Conservation (phyloP, 257 asterid genomes). For the Verbascum thapsus region DNA sequence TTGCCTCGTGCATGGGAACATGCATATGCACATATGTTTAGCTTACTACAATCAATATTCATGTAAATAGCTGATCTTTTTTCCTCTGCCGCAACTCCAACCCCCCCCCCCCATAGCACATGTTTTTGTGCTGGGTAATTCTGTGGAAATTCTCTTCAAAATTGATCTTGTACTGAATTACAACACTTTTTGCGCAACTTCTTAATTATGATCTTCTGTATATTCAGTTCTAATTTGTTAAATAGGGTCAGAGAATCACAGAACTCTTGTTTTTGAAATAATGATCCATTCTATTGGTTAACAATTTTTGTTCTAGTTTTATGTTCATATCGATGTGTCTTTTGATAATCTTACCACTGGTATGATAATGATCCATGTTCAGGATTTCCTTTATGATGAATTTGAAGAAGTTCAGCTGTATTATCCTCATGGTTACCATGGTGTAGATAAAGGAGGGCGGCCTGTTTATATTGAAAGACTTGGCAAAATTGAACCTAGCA, state of each 20-base stretch:
- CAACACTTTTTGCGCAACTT: background rate
- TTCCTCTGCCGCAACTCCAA: background rate
- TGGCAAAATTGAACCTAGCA: slow-evolving; percentile 82
- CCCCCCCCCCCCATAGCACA: background rate
- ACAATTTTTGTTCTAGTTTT: slow-evolving; percentile 22
- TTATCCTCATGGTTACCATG: slow-evolving; percentile 98
- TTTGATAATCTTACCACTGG: slow-evolving; percentile 30
- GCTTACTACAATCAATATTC: slow-evolving; percentile 5
- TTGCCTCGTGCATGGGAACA: background rate
- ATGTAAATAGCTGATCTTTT: slow-evolving; percentile 2
- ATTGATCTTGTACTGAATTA: background rate
- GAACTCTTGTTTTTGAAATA: background rate
- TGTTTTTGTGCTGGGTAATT: slow-evolving; percentile 26
- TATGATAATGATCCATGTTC: slow-evolving; percentile 34
- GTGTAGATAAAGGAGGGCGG: slow-evolving; percentile 88
- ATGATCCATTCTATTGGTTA: background rate
- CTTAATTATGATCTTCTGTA: background rate
- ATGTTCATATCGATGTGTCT: slow-evolving; percentile 12
- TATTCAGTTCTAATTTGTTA: slow-evolving; percentile 15
- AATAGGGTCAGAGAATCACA: background rate
- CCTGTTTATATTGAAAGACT: slow-evolving; percentile 95
- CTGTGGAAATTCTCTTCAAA: slow-evolving; percentile 14
- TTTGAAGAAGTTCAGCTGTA: slow-evolving; percentile 70
- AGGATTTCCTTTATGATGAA: slow-evolving; percentile 90
- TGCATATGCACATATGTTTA: slow-evolving; percentile 13